A percentile compares a stretch with the other conserved stretches of the same genome.
Conservation (phyloP, 352 stramenopile species). For the Phytophthora capsici region DNA sequence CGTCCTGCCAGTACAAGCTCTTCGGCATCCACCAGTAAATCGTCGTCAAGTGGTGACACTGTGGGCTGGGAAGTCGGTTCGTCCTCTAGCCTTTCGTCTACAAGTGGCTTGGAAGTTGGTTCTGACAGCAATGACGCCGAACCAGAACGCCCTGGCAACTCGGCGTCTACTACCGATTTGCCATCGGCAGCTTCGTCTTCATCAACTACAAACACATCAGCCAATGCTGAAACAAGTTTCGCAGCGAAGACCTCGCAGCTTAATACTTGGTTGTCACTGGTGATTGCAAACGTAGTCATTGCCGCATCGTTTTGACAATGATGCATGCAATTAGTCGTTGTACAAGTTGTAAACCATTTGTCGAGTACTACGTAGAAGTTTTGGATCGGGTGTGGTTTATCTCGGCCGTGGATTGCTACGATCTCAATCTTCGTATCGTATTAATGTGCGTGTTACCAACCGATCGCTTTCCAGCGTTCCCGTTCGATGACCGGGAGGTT, state of each 20-base stretch:
- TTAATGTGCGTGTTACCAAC: conserved; percentile 35
- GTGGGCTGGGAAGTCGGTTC: conserved; percentile 2
- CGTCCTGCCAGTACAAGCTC: conserved; percentile 10
- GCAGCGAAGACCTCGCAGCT: not conserved
- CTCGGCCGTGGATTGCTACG: conserved; percentile 5
- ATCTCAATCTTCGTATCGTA: conserved; percentile 39
- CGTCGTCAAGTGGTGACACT: not conserved
- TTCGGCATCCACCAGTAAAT: not conserved
- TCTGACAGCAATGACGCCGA: conserved; percentile 14
- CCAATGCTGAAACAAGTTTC: conserved; percentile 13
- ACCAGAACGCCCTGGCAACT: conserved; percentile 6
- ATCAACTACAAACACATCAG: conserved; percentile 13
- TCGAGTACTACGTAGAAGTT: too few relatives aligned
- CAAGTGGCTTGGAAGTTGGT: conserved; percentile 1
- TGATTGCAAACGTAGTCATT: not conserved
- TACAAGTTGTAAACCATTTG: not conserved
- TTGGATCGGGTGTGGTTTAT: too few relatives aligned
- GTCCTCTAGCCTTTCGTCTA: too few relatives aligned
- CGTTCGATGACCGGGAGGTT: not conserved
- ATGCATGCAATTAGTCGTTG: too few relatives aligned
- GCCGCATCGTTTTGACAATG: conserved; percentile 1
- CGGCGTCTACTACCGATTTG: conserved; percentile 8
- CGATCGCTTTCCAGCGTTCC: too few relatives aligned
- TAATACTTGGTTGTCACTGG: not conserved
- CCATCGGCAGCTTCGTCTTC: conserved; percentile 5